A percentile compares a stretch with the other conserved stretches of the same genome.
Evolutionary conservation across 2,329 filamentous ascomycete species (phyloP).

Genomic region (Aspergillus neotritici): DNA sequence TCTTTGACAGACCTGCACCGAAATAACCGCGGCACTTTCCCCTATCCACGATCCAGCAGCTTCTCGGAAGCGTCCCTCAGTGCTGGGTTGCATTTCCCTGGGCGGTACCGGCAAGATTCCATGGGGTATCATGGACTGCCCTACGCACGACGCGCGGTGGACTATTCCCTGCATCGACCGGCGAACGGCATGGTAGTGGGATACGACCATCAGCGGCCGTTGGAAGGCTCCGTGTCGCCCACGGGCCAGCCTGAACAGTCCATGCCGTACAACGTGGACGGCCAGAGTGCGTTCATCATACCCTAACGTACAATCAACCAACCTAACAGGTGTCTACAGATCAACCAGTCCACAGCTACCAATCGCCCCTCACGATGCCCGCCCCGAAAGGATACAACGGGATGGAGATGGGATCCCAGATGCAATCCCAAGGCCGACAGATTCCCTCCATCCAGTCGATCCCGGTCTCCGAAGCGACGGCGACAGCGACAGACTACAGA

Average conservation of each 20-base stretch:
- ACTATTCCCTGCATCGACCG: conserved; percentile 24
- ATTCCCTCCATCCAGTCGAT: conserved; percentile 26
- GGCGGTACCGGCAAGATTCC: conserved; percentile 22
- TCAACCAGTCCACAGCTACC: conserved; percentile 26
- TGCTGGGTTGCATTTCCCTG: conserved; percentile 24
- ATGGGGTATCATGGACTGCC: conserved; percentile 20
- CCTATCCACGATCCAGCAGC: conserved; percentile 31
- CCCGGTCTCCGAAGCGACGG: conserved; percentile 30
- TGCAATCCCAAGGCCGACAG: conserved; percentile 22
- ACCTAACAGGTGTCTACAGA: conserved; percentile 13
- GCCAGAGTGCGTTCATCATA: conserved; percentile 19
- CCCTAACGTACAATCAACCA: not conserved
- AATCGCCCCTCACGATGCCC: conserved; percentile 23
- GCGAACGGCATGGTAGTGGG: conserved; percentile 22
- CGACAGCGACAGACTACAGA: conserved; percentile 32
- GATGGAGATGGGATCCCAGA: conserved; percentile 24
- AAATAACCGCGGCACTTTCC: conserved; percentile 23
- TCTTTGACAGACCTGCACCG: conserved; percentile 27
- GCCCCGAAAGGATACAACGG: conserved; percentile 21
- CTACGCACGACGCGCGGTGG: conserved; percentile 25
- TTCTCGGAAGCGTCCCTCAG: conserved; percentile 30
- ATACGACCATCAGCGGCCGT: conserved; percentile 25
- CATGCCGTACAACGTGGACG: conserved; percentile 26
- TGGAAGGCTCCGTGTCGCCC: conserved; percentile 33
- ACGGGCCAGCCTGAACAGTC: conserved; percentile 23